phyloP scores from a whole-genome alignment of 176 grass and related monocot genomes.

The Oropetium thomaeum region DNA sequence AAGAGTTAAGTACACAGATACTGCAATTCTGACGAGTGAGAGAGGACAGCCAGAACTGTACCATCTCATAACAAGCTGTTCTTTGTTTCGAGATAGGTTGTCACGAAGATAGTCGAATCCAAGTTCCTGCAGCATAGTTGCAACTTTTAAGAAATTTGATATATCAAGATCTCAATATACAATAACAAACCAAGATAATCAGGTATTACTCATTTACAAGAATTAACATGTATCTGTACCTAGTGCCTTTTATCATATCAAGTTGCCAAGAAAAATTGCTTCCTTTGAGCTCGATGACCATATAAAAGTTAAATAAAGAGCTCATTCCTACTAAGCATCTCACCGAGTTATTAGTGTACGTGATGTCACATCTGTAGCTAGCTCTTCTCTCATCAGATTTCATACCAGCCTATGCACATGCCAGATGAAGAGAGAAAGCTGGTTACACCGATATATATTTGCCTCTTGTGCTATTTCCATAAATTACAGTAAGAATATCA shows the following conservation, averaged over 20 bases:
- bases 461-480: conserved; percentile 7
- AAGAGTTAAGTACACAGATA: conserved; percentile 8
- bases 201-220: neutral
- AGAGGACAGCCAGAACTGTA: conserved; percentile 31
- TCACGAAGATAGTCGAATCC: conserved; percentile 97
- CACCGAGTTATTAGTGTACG: conserved; percentile 95
- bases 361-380: conserved; percentile 87
- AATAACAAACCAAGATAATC: neutral
- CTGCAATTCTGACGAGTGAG: neutral
- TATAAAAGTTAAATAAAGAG: neutral
- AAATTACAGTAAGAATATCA: conserved; percentile 21
- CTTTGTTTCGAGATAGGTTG: conserved; percentile 72
- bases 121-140: conserved; percentile 66
- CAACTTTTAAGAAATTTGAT: conserved; percentile 31
- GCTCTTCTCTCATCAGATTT: conserved; percentile 67
- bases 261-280: neutral
- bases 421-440: conserved; percentile 33
- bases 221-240: neutral
- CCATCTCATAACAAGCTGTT: conserved; percentile 96
- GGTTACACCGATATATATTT: conserved; percentile 22
- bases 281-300: conserved; percentile 4
- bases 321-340: conserved; percentile 24
- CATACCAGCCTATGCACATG: conserved; percentile 59
- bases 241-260: neutral
- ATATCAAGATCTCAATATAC: neutral